These are phyloP conservation scores for Bolboschoenus planiculmis DNA, from an alignment of 176 grass and related monocot genomes.

Conservation along the genomic window DNA sequence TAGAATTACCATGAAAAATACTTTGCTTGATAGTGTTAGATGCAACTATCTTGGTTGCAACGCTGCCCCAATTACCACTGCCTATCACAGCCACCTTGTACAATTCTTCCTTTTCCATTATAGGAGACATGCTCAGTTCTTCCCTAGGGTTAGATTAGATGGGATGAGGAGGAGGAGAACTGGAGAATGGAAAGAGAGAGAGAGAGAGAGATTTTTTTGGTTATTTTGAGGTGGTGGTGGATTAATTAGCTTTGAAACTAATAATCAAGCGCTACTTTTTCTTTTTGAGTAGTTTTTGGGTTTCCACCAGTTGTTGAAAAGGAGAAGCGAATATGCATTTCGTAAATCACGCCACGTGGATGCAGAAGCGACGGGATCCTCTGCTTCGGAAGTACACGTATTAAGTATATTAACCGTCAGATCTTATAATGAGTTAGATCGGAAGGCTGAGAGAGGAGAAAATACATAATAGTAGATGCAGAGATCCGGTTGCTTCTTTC, in stretches of 20 bases:
- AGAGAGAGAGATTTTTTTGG: not conserved
- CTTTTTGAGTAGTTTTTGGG: not conserved
- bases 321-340: not conserved
- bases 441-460: not conserved
- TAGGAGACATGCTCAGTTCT: slow-evolving; percentile 18
- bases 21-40: slow-evolving; percentile 79
- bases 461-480: too few species aligned
- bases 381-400: not conserved
- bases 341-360: not conserved
- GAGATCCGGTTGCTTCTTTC: too few species aligned
- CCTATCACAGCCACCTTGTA: slow-evolving; percentile 75
- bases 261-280: not conserved
- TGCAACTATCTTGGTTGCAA: slow-evolving; percentile 76
- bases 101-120: slow-evolving; percentile 47
- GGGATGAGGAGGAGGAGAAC: not conserved
- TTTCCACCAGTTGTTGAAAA: not conserved
- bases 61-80: slow-evolving; percentile 96
- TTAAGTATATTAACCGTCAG: not conserved
- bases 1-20: slow-evolving; percentile 42
- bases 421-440: not conserved
- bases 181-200: not conserved
- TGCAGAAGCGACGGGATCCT: not conserved
- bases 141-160: not conserved
- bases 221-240: not conserved
- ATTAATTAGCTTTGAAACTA: not conserved